Evolutionary conservation across 306 rosid genomes (phyloP).

Genomic region (Canavalia gladiata): DNA sequence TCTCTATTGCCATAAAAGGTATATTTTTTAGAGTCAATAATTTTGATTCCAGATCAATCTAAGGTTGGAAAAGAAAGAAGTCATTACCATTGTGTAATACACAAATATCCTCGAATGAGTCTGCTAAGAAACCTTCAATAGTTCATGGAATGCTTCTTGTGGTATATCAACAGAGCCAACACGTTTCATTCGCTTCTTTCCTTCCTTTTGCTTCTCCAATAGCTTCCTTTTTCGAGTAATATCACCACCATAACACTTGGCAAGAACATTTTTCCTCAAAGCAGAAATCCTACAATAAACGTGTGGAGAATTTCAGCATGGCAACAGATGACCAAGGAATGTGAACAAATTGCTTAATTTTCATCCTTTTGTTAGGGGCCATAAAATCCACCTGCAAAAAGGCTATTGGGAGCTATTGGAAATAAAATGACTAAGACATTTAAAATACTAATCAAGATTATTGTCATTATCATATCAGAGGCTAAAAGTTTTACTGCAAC

Average conservation of each 20-base stretch:
- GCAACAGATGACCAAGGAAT: conserved; percentile 13
- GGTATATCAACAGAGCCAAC: conserved; percentile 93
- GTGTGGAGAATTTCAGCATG: conserved; percentile 29
- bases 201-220: conserved; percentile 95
- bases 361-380: neutral
- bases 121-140: conserved; percentile 77
- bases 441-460: neutral
- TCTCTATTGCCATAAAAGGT: neutral
- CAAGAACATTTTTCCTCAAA: conserved; percentile 88
- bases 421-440: conserved; percentile 10
- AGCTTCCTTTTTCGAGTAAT: conserved; percentile 81
- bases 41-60: no score
- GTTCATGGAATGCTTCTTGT: conserved; percentile 93
- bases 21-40: neutral
- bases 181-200: conserved; percentile 95
- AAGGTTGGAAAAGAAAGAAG: neutral
- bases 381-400: neutral
- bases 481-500: neutral
- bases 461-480: neutral
- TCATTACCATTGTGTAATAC: conserved; percentile 40
- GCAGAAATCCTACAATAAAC: conserved; percentile 71
- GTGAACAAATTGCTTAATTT: neutral
- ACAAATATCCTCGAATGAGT: conserved; percentile 10
- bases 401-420: conserved; percentile 29
- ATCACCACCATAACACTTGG: conserved; percentile 94